Evolutionary conservation across 805 yeast genomes (phyloP).

Genomic region (Lachancea waltii): DNA sequence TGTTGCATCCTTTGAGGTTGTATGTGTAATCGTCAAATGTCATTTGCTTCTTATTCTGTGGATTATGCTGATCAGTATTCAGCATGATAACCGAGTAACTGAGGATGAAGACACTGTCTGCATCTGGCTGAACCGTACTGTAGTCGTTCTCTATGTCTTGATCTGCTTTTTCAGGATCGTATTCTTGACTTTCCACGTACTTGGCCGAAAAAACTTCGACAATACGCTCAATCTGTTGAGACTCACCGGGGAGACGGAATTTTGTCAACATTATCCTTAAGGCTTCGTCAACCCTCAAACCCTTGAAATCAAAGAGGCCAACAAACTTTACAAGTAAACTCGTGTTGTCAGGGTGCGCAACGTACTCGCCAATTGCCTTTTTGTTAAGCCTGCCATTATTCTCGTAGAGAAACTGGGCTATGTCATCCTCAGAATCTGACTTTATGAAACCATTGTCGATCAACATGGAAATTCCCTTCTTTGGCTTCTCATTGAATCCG

Average conservation of each 20-base stretch:
- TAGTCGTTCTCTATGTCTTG: conserved; percentile 25
- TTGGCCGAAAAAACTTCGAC: conserved; percentile 80
- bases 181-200: conserved; percentile 60
- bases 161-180: conserved; percentile 17
- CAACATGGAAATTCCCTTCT: conserved; percentile 61
- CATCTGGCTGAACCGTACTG: conserved; percentile 59
- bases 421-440: conserved; percentile 46
- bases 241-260: conserved; percentile 93
- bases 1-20: conserved; percentile 75
- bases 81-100: conserved; percentile 90
- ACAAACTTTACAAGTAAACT: conserved; percentile 60
- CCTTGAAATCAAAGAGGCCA: conserved; percentile 63
- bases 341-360: conserved; percentile 68
- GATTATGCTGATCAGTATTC: conserved; percentile 90
- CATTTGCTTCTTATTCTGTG: conserved; percentile 90
- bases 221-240: conserved; percentile 91
- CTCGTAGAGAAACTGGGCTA: conserved; percentile 71
- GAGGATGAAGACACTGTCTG: conserved; percentile 82
- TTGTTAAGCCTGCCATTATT: conserved; percentile 82
- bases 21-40: conserved; percentile 71
- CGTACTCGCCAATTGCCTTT: conserved; percentile 75
- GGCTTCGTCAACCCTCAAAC: conserved; percentile 87
- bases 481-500: conserved; percentile 71
- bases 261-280: conserved; percentile 71
- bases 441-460: conserved; percentile 60